phyloP scores from a whole-genome alignment of 2,329 filamentous ascomycete genomes.

The Penicillium palitans region DNA sequence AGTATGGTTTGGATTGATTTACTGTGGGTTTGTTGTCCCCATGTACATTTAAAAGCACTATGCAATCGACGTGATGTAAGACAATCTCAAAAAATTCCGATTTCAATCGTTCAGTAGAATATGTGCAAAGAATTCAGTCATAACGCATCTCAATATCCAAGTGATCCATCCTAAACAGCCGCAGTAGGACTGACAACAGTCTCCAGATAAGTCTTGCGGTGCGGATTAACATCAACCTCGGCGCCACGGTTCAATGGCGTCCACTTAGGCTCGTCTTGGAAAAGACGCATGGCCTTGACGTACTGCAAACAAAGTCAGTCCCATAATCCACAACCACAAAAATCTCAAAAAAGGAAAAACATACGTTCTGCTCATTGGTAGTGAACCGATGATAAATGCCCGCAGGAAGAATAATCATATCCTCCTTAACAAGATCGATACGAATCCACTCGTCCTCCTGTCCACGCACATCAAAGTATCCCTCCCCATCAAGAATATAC shows the following conservation, averaged over 20 bases:
- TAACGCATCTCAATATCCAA: constrained; percentile 10
- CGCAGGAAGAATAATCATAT: constrained; percentile 88
- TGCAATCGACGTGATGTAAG: neutral
- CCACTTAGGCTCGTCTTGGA: constrained; percentile 99
- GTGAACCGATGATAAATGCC: constrained; percentile 99
- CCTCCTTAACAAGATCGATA: constrained; percentile 78
- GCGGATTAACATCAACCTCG: constrained; percentile 76
- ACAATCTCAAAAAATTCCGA: neutral
- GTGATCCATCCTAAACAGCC: constrained; percentile 21
- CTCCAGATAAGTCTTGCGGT: constrained; percentile 74
- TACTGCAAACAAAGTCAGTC: constrained; percentile 59
- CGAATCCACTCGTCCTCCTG: constrained; percentile 85
- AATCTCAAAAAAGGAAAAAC: constrained; percentile 39
- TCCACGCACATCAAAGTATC: constrained; percentile 90
- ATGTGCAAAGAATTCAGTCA: constrained; percentile 11
- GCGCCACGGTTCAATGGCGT: constrained; percentile 80
- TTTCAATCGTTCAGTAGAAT: neutral
- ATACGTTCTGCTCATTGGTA: constrained; percentile 84
- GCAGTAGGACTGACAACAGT: constrained; percentile 27
- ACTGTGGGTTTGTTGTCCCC: neutral
- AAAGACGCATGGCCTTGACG: constrained; percentile 91
- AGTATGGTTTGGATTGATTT: neutral
- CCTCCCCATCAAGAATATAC: constrained; percentile 83
- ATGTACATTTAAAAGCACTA: neutral
- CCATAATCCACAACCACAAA: neutral